A percentile compares a stretch with the other conserved stretches of the same genome.
Conservation (phyloP, 345 rosid genomes). For the Bruguiera gymnorhiza region DNA sequence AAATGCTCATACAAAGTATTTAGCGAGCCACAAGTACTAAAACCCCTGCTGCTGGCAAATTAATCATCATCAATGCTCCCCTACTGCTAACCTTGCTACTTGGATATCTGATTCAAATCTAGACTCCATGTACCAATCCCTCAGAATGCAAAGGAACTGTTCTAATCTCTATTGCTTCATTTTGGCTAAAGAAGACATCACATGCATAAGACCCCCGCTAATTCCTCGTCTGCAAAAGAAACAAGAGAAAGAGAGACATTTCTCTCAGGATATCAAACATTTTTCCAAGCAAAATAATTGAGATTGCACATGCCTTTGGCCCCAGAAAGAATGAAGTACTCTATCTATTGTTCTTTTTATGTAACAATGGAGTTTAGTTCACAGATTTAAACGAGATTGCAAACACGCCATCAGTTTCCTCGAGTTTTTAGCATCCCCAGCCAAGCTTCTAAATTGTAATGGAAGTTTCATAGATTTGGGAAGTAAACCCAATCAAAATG, state of each 20-base stretch:
- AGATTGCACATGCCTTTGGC: background rate
- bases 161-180: background rate
- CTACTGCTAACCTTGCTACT: background rate
- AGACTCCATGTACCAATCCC: background rate
- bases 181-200: background rate
- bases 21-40: background rate
- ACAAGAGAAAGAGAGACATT: background rate
- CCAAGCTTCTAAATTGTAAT: no score
- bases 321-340: background rate
- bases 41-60: background rate
- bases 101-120: conserved; percentile 3
- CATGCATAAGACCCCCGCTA: background rate
- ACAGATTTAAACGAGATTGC: background rate
- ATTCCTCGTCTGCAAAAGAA: conserved; percentile 7
- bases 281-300: background rate
- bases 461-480: background rate
- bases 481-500: background rate
- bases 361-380: background rate
- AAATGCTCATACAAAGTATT: conserved; percentile 3
- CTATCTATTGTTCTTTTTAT: background rate
- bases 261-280: background rate
- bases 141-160: background rate
- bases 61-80: conserved; percentile 3
- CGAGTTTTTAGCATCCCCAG: background rate
- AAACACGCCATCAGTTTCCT: no score